phyloP scores from a whole-genome alignment of 2,329 filamentous ascomycete genomes.

The Botrytis squamosa region DNA sequence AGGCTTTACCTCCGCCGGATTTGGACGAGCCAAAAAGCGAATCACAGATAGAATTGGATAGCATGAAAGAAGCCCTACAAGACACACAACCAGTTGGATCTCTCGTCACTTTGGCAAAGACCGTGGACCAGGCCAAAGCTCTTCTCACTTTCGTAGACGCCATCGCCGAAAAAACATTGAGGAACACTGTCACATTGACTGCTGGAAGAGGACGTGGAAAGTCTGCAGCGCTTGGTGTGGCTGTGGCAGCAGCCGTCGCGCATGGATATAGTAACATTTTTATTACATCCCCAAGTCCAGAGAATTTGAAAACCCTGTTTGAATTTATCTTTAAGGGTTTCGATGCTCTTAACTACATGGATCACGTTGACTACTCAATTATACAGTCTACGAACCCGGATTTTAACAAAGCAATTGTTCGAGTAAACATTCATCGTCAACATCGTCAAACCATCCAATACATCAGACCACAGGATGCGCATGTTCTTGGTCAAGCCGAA shows the following conservation, averaged over 20 bases:
- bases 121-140: constrained; percentile 93
- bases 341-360: constrained; percentile 87
- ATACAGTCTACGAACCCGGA: constrained; percentile 97
- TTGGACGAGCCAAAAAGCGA: constrained; percentile 70
- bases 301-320: constrained; percentile 97
- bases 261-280: constrained; percentile 99
- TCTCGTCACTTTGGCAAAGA: constrained; percentile 80
- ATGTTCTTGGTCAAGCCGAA: constrained; percentile 92
- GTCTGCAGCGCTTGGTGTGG: constrained; percentile 91
- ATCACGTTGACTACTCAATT: constrained; percentile 96
- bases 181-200: constrained; percentile 90
- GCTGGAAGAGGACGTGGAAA: constrained; percentile 94
- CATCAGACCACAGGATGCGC: constrained; percentile 92
- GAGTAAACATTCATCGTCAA: constrained; percentile 91
- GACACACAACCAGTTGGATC: constrained; percentile 86
- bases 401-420: constrained; percentile 97
- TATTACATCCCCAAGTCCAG: constrained; percentile 94
- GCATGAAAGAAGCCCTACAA: constrained; percentile 81
- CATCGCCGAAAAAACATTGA: constrained; percentile 91
- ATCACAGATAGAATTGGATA: constrained; percentile 72
- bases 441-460: constrained; percentile 99
- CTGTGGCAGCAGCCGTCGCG: constrained; percentile 88
- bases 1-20: constrained; percentile 74
- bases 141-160: constrained; percentile 96
- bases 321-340: constrained; percentile 99